A percentile compares a stretch with the other conserved stretches of the same genome.
Evolutionary conservation across 2,329 filamentous ascomycete genomes (phyloP).

Genomic region (Colletotrichum truncatum): DNA sequence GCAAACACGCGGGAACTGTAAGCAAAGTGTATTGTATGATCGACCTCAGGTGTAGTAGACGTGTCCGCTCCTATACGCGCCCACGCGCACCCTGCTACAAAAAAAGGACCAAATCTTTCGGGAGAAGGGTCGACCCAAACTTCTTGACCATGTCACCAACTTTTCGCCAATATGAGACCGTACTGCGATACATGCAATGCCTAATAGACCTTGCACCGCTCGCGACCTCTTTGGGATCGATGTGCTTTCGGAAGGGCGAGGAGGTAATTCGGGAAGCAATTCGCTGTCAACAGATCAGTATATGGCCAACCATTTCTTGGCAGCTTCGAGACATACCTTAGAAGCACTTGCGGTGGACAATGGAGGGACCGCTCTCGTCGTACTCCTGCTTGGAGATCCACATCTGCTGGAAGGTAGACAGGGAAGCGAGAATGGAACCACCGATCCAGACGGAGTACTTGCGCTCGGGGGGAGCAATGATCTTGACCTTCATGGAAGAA

Average conservation of each 20-base stretch:
- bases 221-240: constrained; percentile 56
- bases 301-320: background rate
- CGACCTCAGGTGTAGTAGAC: constrained; percentile 64
- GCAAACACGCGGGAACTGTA: constrained; percentile 30
- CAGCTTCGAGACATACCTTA: constrained; percentile 71
- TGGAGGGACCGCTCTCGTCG: constrained; percentile 99
- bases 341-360: constrained; percentile 99
- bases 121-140: constrained; percentile 59
- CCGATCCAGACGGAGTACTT: constrained; percentile 99
- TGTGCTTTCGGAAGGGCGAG: constrained; percentile 45
- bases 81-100: constrained; percentile 59
- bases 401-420: constrained; percentile 99
- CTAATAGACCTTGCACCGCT: constrained; percentile 52
- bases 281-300: constrained; percentile 2
- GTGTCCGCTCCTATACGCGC: constrained; percentile 57
- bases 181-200: constrained; percentile 58
- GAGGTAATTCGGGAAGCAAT: constrained; percentile 32
- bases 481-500: constrained; percentile 99
- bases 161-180: constrained; percentile 67
- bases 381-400: constrained; percentile 99
- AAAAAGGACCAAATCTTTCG: constrained; percentile 59
- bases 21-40: constrained; percentile 65
- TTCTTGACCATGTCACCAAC: constrained; percentile 64
- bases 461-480: constrained; percentile 99
- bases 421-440: constrained; percentile 99